phyloP scores from a whole-genome alignment of 441 rosid species.

The Biscutella laevigata region DNA sequence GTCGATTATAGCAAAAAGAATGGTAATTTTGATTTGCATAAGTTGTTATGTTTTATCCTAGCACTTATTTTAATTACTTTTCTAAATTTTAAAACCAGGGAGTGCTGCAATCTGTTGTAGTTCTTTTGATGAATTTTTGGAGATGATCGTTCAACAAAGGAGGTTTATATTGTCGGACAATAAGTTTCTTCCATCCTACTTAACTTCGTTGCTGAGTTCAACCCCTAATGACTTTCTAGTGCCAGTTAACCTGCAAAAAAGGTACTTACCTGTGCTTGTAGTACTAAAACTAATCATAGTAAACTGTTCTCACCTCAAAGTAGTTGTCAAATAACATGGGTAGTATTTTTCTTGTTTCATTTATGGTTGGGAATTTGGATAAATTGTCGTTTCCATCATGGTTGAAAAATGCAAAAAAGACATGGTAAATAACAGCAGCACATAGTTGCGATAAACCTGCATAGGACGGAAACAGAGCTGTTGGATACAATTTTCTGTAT shows the following conservation, averaged over 20 bases:
- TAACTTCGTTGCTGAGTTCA: slow-evolving; percentile 72
- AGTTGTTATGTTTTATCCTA: not conserved
- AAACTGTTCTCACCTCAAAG: not conserved
- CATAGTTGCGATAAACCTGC: not conserved
- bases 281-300: not conserved
- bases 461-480: not conserved
- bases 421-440: not conserved
- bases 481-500: no score
- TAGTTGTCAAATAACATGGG: not conserved
- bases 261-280: slow-evolving; percentile 36
- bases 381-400: not conserved
- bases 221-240: slow-evolving; percentile 48
- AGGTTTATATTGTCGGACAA: slow-evolving; percentile 71
- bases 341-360: no score
- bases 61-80: not conserved
- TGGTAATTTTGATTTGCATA: slow-evolving; percentile 41
- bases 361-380: no score
- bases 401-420: not conserved
- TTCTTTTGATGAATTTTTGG: slow-evolving; percentile 67
- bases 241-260: slow-evolving; percentile 58
- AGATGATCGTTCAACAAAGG: slow-evolving; percentile 69
- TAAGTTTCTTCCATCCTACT: slow-evolving; percentile 64
- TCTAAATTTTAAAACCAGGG: slow-evolving; percentile 42
- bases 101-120: slow-evolving; percentile 56
- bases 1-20: slow-evolving; percentile 83